Base-by-base conservation (phyloP, 2,329 filamentous ascomycete species). In the Beauveria bassiana region DNA sequence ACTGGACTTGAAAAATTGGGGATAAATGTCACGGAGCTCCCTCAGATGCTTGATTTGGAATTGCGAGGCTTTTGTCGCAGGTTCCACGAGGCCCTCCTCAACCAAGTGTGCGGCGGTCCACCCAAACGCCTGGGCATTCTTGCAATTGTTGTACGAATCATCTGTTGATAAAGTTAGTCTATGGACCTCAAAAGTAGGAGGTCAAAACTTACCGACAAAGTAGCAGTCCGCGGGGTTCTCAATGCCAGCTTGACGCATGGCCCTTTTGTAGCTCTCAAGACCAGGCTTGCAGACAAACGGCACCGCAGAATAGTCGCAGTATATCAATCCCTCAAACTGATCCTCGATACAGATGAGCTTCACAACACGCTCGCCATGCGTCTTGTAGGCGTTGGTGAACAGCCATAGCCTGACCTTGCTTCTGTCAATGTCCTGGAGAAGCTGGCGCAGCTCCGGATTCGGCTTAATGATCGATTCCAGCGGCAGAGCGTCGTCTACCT, bases 311-410 rank as follows among this genome's bases (percentile, higher is more conserved):
- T 99, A 99, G 74, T 99, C 91, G 71, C 96, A 99, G 73, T 86
- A 99, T 0, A 95, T 99, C 64, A 98, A 85, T 8, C 95, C 95
- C 65, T 98, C 93, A 70, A 99, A 99, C 28, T 93, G 77, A 71
- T 96, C 91, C 1, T 96, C 92, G 26, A 99, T 79, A 2, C 84
- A 87, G 2, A 99, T 79, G 22, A 99, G 78, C 63, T 82, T 86
- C 14, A 97, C 86, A 0, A 99, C 95, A 47, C 92, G 79, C 70
- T 85, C 87, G 38, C 86, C 95, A 70, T 99, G 95, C 40, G 81
- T 98, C 65, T 96, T 79, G 70, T 99, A 97, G 24, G 96, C 95
- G 70, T 99, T 99, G 2, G 96, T 99, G 69, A 99, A 88, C 2
- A 99, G 85, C 95, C 96, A 99, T 34, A 92, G 78, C 65, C 86